Conservation (phyloP, 768 basidiomycete species). For the Pulveroboletus frians region DNA sequence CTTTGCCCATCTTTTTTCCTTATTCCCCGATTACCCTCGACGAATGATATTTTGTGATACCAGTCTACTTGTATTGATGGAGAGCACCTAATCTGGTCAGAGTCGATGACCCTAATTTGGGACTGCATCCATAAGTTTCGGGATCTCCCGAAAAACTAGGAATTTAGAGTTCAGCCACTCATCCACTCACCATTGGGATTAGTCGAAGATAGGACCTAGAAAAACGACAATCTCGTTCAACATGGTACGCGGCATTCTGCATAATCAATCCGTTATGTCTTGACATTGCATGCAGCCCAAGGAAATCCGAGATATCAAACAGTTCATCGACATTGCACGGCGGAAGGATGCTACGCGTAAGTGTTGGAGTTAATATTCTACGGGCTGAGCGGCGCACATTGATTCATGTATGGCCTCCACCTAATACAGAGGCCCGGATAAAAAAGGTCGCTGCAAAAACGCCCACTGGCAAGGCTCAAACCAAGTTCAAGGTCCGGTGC, state of each 20-base stretch:
- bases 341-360: constrained; percentile 95
- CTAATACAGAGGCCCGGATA: constrained; percentile 82
- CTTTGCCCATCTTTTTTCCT: background rate
- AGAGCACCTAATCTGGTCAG: too few species aligned
- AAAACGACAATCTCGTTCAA: constrained; percentile 13
- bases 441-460: constrained; percentile 81
- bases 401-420: background rate
- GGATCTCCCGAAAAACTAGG: constrained; percentile 25
- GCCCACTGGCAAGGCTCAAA: constrained; percentile 68
- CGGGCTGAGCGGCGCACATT: background rate
- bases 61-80: too few species aligned
- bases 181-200: background rate
- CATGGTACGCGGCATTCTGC: constrained; percentile 23
- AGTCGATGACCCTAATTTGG: background rate
- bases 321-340: constrained; percentile 94
- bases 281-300: constrained; percentile 61
- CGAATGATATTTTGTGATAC: background rate
- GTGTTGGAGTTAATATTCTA: constrained; percentile 32
- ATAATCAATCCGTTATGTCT: background rate
- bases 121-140: background rate
- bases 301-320: constrained; percentile 97
- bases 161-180: constrained; percentile 33
- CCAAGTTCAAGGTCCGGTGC: constrained; percentile 99
- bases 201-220: background rate
- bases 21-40: background rate